These are phyloP conservation scores for Trichosporon faecale DNA, from an alignment of 1,284 basidiomycete species.

Conservation along the genomic window DNA sequence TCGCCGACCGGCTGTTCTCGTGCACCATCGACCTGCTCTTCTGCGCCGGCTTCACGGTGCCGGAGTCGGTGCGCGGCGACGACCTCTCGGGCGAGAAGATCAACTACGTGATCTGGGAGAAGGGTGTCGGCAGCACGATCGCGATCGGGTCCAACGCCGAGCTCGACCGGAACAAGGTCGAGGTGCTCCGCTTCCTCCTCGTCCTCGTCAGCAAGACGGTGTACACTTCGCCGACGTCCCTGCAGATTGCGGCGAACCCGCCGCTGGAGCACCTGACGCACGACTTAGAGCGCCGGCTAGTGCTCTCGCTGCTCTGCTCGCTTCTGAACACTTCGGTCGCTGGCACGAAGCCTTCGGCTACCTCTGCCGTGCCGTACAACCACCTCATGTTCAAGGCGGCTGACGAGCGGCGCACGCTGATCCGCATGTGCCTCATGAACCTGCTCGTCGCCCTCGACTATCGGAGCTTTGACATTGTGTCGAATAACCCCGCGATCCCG, in stretches of 20 bases:
- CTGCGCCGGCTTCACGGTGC: conserved; percentile 85
- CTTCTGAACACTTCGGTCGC: conserved; percentile 81
- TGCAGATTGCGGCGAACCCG: conserved; percentile 67
- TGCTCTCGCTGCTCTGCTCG: conserved; percentile 84
- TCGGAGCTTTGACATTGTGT: conserved; percentile 56
- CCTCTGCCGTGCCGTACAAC: conserved; percentile 69
- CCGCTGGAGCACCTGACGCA: conserved; percentile 75
- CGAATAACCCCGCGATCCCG: conserved; percentile 13
- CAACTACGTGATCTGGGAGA: conserved; percentile 72
- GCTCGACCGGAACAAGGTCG: conserved; percentile 75
- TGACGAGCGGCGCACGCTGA: conserved; percentile 66
- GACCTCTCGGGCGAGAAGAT: conserved; percentile 70
- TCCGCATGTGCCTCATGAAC: conserved; percentile 68
- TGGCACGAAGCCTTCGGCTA: conserved; percentile 56
- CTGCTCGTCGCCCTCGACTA: conserved; percentile 76
- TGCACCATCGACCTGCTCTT: conserved; percentile 79
- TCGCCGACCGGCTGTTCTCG: conserved; percentile 73
- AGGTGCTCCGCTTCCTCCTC: conserved; percentile 78
- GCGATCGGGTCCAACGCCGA: conserved; percentile 65
- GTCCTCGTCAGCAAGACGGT: conserved; percentile 82
- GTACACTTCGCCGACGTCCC: conserved; percentile 67
- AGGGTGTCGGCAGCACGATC: conserved; percentile 76
- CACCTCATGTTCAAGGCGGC: conserved; percentile 82
- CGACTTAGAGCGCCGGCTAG: conserved; percentile 70
- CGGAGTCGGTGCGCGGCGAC: conserved; percentile 65